These are phyloP conservation scores for Apophysomyces sp. DNA, from an alignment of 371 early-diverging fungal genomes.

Conservation along the genomic window DNA sequence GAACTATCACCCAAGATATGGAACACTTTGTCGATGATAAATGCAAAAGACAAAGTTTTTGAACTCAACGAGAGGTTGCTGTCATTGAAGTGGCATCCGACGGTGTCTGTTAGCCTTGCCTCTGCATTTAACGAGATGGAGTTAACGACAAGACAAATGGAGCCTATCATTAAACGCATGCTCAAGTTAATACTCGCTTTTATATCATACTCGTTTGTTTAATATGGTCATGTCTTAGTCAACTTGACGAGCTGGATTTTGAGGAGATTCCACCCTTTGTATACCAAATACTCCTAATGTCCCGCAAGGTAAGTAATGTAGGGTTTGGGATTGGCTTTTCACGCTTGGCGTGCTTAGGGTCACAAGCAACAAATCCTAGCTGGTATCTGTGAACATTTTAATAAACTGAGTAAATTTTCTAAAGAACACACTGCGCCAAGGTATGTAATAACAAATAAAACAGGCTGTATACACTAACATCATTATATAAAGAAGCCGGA, in stretches of 20 bases:
- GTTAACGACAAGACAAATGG: conserved; percentile 38
- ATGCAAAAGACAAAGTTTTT: conserved; percentile 18
- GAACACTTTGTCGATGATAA: conserved; percentile 35
- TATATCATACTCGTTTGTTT: neutral
- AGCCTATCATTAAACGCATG: conserved; percentile 32
- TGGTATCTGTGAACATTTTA: conserved; percentile 45
- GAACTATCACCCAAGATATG: conserved; percentile 47
- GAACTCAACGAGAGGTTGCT: conserved; percentile 38
- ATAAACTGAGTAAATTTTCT: conserved; percentile 27
- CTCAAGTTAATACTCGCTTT: conserved; percentile 18
- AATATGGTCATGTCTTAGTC: conserved; percentile 19
- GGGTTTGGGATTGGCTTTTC: neutral
- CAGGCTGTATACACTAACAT: too few species aligned
- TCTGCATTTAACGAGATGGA: conserved; percentile 54
- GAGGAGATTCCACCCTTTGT: conserved; percentile 57
- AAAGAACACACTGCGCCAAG: conserved; percentile 5
- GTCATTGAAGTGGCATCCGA: conserved; percentile 40
- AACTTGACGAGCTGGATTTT: conserved; percentile 48
- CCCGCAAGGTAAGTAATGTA: conserved; percentile 48
- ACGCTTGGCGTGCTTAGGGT: conserved; percentile 25
- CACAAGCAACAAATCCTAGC: conserved; percentile 43
- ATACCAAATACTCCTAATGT: conserved; percentile 56
- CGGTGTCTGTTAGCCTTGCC: conserved; percentile 40
- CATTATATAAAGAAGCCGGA: conserved; percentile 17
- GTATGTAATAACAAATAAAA: too few species aligned